Conservation (phyloP, 805 yeast species). For the Tanozyma kutaoensis region DNA sequence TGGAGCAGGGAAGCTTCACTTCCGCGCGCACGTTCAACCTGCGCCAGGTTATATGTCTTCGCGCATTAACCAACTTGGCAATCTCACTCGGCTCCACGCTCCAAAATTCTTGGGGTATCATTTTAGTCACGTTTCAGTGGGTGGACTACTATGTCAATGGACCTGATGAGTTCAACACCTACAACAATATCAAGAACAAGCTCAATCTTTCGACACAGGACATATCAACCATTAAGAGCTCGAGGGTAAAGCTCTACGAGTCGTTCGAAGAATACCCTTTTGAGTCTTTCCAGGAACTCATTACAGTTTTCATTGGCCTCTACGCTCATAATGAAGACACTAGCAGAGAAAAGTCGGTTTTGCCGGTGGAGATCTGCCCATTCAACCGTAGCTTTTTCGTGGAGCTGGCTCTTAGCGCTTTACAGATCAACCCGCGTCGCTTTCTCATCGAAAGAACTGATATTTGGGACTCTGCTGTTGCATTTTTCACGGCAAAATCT, state of each 20-base stretch:
- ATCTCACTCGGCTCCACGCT: conserved; percentile 72
- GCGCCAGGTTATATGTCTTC: conserved; percentile 59
- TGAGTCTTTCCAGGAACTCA: conserved; percentile 33
- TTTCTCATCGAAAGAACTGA: conserved; percentile 27
- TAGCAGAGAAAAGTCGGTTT: conserved; percentile 1
- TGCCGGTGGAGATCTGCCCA: conserved; percentile 22
- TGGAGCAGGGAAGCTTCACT: too few species aligned
- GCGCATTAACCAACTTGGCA: conserved; percentile 70
- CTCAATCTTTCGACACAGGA: too few species aligned
- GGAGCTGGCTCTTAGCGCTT: conserved; percentile 37
- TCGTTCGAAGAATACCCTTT: conserved; percentile 44
- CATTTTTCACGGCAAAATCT: conserved; percentile 32
- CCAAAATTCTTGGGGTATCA: conserved; percentile 49
- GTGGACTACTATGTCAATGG: conserved; percentile 60
- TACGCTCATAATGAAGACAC: too few species aligned
- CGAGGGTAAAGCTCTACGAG: conserved; percentile 44
- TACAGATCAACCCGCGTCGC: conserved; percentile 37
- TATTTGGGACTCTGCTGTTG: conserved; percentile 36
- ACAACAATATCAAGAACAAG: too few species aligned
- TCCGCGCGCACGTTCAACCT: conserved; percentile 34
- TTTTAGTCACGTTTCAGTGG: conserved; percentile 63
- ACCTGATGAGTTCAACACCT: conserved; percentile 20
- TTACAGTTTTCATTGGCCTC: conserved; percentile 32
- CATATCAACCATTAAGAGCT: conserved; percentile 17
- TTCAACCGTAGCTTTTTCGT: conserved; percentile 46